Evolutionary conservation across 306 rosid species (phyloP).

Genomic region (Medicago arabica): DNA sequence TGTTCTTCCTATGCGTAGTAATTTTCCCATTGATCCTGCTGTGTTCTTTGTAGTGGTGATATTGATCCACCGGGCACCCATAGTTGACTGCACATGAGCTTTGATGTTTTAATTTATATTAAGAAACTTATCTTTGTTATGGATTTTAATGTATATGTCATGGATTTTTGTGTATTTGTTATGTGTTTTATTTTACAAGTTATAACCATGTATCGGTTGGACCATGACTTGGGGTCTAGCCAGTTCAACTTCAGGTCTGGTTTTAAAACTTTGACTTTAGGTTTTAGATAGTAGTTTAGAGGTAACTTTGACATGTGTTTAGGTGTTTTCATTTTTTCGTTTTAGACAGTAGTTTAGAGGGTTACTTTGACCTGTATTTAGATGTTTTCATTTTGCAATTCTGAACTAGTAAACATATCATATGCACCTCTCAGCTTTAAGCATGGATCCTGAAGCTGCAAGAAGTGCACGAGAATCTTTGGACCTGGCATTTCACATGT

Average conservation of each 20-base stretch:
- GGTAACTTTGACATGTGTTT: background rate
- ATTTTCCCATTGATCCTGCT: no score
- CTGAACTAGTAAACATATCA: background rate
- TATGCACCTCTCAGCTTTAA: slow-evolving; percentile 9
- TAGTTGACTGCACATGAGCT: background rate
- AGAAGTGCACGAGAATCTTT: slow-evolving; percentile 73
- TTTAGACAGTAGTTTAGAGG: background rate
- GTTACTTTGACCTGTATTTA: background rate
- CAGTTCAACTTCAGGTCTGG: background rate
- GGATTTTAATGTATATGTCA: background rate
- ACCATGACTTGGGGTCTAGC: background rate
- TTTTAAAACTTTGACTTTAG: background rate
- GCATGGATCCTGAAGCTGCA: slow-evolving; percentile 74
- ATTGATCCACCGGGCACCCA: background rate
- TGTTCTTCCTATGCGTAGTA: no score
- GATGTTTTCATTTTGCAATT: background rate
- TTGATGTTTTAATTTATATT: background rate
- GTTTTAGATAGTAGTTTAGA: background rate
- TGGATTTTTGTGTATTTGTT: background rate
- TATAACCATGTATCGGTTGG: background rate
- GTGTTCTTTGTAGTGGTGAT: no score
- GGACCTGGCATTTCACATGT: slow-evolving; percentile 78
- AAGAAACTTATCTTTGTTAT: no score
- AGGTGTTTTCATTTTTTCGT: background rate
- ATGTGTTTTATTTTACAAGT: background rate